Base-by-base conservation (phyloP, 2,329 filamentous ascomycete genomes). In the Botrytis medusae region DNA sequence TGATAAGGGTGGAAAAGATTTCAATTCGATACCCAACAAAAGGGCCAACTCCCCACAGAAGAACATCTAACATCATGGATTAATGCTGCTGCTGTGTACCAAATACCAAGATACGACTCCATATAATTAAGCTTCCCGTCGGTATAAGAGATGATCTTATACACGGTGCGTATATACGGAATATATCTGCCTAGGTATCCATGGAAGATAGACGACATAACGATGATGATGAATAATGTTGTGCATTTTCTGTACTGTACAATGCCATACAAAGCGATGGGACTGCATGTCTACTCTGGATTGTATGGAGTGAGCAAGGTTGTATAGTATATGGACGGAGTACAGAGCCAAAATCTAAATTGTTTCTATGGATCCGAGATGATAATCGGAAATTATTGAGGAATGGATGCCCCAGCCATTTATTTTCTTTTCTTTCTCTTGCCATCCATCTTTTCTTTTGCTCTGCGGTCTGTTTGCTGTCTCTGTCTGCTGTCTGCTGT, bases 331-430 rank as follows among this genome's bases (percentile, higher is more conserved):
- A 25, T 6, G 48, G 25, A 37, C 32, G 32, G 34, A 25, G 59
- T 60, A n/a, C 48, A 51, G 48, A 51, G 25, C 48, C 48, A 51
- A 37, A 25, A 25, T 40, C 18, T 62, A n/a, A 42, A 40, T 37
- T 14, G 16, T n/a, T 40, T 40, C 60, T 42, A 65, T 65, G 62
- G 63, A 65, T 65, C 63, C 32, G 25, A 67, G 16, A 29, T 40
- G 25, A n/a, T 32, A 22, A 12, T 40, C 44, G 64, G 64, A 40
- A 51, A 67, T 65, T 48, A 65, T 67, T 7, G 32, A 67, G 32
- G 64, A 20, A 67, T 40, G 46, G 68, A 62, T 62, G 46, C 54
- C 68, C 68, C 68, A 70, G 68, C 68, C 68, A 48, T 61, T 70
- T n/a, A 12, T 51, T 70, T 70, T 20, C 44, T 62, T 10, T 46